Percentiles rank a stretch among this genome's conserved stretches.
Evolutionary conservation across 495 filamentous ascomycete species (phyloP).

Genomic region (Xylaria flabelliformis): DNA sequence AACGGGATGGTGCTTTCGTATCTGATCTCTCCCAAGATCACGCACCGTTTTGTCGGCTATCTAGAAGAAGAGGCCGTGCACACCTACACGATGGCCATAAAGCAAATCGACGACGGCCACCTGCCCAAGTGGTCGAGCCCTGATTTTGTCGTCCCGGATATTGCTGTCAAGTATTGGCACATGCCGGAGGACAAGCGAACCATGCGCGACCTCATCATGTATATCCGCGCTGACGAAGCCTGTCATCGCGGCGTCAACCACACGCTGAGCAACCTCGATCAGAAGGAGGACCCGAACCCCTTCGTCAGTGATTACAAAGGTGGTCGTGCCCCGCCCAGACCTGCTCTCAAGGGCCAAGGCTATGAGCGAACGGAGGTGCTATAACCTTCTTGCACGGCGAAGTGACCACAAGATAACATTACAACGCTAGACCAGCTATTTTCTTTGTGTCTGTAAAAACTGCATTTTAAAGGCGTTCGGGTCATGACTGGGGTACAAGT

Average conservation of each 20-base stretch:
- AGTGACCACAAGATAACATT: background rate
- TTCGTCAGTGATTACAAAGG: slow-evolving; percentile 80
- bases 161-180: slow-evolving; percentile 88
- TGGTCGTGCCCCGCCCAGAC: slow-evolving; percentile 61
- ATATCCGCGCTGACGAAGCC: slow-evolving; percentile 94
- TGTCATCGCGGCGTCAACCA: slow-evolving; percentile 98
- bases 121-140: slow-evolving; percentile 77
- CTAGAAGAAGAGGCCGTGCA: slow-evolving; percentile 96
- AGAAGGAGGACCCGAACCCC: slow-evolving; percentile 86
- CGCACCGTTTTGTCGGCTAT: slow-evolving; percentile 95
- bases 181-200: slow-evolving; percentile 85
- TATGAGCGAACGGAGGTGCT: slow-evolving; percentile 88
- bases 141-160: slow-evolving; percentile 78
- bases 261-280: slow-evolving; percentile 83
- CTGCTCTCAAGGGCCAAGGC: slow-evolving; percentile 69
- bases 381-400: slow-evolving; percentile 43
- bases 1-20: slow-evolving; percentile 92
- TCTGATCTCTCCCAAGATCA: slow-evolving; percentile 85
- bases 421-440: background rate
- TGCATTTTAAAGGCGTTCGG: slow-evolving; percentile 4
- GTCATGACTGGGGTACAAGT: background rate
- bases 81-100: slow-evolving; percentile 88
- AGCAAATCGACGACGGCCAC: slow-evolving; percentile 82
- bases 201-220: slow-evolving; percentile 85
- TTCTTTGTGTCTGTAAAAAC: slow-evolving; percentile 13